Conservation (phyloP, 1,284 basidiomycete species). For the Vanrija sp. region DNA sequence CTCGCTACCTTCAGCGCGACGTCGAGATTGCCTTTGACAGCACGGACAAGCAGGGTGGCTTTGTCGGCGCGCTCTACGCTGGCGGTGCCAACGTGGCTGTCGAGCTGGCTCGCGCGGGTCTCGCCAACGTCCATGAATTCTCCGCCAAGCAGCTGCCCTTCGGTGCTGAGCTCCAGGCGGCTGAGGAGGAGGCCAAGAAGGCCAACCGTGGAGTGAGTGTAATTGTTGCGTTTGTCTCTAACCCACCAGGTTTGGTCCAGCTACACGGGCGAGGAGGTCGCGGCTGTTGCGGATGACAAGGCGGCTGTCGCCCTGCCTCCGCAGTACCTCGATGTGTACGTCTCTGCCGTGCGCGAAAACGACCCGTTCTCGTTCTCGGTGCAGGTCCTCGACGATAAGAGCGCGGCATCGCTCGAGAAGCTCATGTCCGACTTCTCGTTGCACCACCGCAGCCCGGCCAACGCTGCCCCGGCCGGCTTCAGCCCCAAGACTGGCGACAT, state of each 20-base stretch:
- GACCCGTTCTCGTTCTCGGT: conserved; percentile 82
- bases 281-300: conserved; percentile 46
- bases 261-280: conserved; percentile 65
- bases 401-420: conserved; percentile 82
- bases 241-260: conserved; percentile 70
- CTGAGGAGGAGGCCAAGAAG: conserved; percentile 77
- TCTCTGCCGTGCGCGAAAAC: conserved; percentile 79
- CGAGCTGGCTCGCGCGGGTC: conserved; percentile 67
- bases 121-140: conserved; percentile 79
- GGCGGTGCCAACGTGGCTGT: conserved; percentile 78
- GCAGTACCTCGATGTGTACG: conserved; percentile 85
- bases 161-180: conserved; percentile 72
- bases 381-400: conserved; percentile 77
- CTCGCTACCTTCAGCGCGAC: conserved; percentile 86
- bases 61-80: conserved; percentile 82
- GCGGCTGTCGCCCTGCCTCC: conserved; percentile 61
- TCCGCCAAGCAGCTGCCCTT: conserved; percentile 78
- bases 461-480: conserved; percentile 60
- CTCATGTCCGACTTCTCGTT: conserved; percentile 89
- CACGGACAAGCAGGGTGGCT: conserved; percentile 91
- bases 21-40: conserved; percentile 87
- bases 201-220: conserved; percentile 66
- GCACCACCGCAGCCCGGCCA: conserved; percentile 66
- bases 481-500: conserved; percentile 77
- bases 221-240: not conserved